Percentiles rank a stretch among this genome's conserved stretches.
These are phyloP conservation scores for Euphorbia corollata DNA, from an alignment of 441 rosid genomes.

Conservation along the genomic window DNA sequence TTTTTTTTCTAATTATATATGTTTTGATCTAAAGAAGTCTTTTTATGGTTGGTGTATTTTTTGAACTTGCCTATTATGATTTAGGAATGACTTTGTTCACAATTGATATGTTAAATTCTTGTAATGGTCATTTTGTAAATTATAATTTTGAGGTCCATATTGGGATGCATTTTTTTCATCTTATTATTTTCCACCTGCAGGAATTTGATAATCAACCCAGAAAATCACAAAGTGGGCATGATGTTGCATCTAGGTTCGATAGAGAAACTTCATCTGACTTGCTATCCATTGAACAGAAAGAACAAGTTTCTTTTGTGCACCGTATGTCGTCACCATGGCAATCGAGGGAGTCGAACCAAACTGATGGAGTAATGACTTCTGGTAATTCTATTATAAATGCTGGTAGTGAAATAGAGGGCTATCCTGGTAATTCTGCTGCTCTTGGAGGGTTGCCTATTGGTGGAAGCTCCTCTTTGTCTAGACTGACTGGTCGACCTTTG, in stretches of 20 bases:
- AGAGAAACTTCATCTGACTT: constrained; percentile 39
- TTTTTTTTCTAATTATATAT: background rate
- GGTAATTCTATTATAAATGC: constrained; percentile 23
- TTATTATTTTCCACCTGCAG: constrained; percentile 32
- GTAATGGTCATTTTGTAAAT: background rate
- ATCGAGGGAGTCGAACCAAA: constrained; percentile 28
- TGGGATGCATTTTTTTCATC: constrained; percentile 12
- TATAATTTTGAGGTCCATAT: background rate
- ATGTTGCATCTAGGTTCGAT: constrained; percentile 39
- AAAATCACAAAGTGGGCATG: constrained; percentile 37
- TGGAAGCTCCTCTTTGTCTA: constrained; percentile 41
- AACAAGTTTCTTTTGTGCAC: constrained; percentile 32
- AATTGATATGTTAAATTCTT: background rate
- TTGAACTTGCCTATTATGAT: background rate
- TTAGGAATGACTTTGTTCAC: background rate
- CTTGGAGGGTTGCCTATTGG: constrained; percentile 33
- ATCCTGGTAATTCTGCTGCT: constrained; percentile 41
- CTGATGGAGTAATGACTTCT: constrained; percentile 31
- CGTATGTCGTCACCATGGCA: constrained; percentile 38
- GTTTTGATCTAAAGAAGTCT: background rate
- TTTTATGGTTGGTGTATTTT: background rate
- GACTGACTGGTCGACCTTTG: constrained; percentile 40
- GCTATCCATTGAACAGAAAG: constrained; percentile 51
- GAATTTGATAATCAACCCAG: constrained; percentile 44
- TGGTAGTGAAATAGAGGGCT: constrained; percentile 39